Percentiles rank a stretch among this genome's conserved stretches.
Evolutionary conservation across 495 filamentous ascomycete genomes (phyloP).

Genomic region (Podospora tetraspora): DNA sequence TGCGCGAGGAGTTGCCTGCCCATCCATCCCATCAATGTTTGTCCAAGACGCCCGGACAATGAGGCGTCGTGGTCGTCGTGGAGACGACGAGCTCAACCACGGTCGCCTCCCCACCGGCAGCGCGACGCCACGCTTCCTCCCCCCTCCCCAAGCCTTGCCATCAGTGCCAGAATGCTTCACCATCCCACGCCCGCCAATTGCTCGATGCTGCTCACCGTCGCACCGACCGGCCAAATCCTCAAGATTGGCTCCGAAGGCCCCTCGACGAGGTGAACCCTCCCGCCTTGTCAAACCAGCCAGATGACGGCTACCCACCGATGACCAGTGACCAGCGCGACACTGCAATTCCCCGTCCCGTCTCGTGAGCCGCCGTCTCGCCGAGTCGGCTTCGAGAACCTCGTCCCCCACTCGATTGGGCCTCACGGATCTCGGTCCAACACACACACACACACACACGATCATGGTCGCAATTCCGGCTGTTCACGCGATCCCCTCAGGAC

Average conservation of each 20-base stretch:
- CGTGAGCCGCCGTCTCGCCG: conserved; percentile 11
- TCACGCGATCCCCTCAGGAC: conserved; percentile 15
- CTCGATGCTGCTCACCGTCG: neutral
- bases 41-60: neutral
- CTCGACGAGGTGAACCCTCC: neutral
- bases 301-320: neutral
- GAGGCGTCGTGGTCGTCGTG: neutral
- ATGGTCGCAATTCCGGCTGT: conserved; percentile 17
- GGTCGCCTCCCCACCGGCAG: neutral
- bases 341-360: conserved; percentile 9
- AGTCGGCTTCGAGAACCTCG: conserved; percentile 3
- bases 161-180: neutral
- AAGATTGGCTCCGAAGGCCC: neutral
- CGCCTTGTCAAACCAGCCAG: neutral
- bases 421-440: neutral
- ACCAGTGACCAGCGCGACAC: neutral
- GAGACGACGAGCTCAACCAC: neutral
- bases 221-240: neutral
- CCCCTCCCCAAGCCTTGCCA: neutral
- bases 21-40: neutral
- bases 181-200: neutral
- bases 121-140: neutral
- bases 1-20: neutral
- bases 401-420: conserved; percentile 8
- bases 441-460: conserved; percentile 1